Evolutionary conservation across 768 basidiomycete genomes (phyloP), one percentile per base, ranked within the genome.

Genomic region (Kwoniella mangroviensis): DNA sequence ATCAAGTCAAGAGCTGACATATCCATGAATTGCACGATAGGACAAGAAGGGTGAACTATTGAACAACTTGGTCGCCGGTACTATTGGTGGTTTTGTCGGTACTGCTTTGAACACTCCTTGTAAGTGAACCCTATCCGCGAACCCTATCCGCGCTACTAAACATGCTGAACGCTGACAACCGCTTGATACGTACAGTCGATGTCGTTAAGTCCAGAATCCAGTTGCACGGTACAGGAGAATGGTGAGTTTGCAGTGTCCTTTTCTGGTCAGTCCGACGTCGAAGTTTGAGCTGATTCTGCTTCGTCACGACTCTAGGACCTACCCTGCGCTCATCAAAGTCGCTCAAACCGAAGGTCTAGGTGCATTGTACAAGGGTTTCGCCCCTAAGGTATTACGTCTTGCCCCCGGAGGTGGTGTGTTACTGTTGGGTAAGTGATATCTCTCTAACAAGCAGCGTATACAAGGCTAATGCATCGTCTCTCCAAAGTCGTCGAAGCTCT

Each of bases 131-230:
- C 22, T 28, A 22, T 65, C 26, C 40, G 15, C 40, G 43, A 7
- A 26, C 40, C 10, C 24, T 5, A 17, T 42, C 34, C 34, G 19
- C 13, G 42, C 41, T 4, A 43, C 45, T 45, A 49, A 15, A 13
- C 43, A 57, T 17, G 43, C 22, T 21, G 49, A 51, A 24, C 28
- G 40, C 19, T 49, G 57, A 5, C 19, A 52, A 55, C 45, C 52
- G 42, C 54, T 63, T 28, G 68, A 42, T 4, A 5, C 3, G 19
- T 67, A 21, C 73, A 96, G 91, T 85, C 80, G 85, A 86, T 68
- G 94, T 98, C 72, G 92, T 97, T 70, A 98, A 98, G 84, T 94
- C 94, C 17, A 91, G 96, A 56, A 94, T 98, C 49, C 97, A 99
- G 84, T 80, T 85, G 62, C 72, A 79, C 43, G 77, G 79, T 5